A percentile compares a stretch with the other conserved stretches of the same genome.
Conservation (phyloP, 2,329 filamentous ascomycete genomes). For the Curvularia lunata region DNA sequence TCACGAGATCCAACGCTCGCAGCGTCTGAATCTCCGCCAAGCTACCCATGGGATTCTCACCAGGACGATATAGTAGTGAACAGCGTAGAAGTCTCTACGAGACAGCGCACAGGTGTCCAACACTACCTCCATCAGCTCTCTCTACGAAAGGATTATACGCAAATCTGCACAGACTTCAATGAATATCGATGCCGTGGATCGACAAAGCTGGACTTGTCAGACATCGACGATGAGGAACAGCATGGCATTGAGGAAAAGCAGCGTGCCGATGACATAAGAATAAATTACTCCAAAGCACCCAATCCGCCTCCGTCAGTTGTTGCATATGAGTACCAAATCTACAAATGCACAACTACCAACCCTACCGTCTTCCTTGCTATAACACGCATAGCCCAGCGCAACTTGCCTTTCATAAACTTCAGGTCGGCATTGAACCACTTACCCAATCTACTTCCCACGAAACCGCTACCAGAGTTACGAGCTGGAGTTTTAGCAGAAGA, state of each 20-base stretch:
- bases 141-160: background rate
- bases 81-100: constrained; percentile 15
- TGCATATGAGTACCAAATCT: constrained; percentile 19
- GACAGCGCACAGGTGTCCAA: background rate
- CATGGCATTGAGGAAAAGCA: background rate
- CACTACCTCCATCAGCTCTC: constrained; percentile 18
- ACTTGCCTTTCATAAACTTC: constrained; percentile 28
- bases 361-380: constrained; percentile 31
- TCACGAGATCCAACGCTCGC: background rate
- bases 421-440: constrained; percentile 26
- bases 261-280: background rate
- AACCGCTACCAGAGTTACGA: constrained; percentile 11
- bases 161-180: constrained; percentile 1
- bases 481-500: constrained; percentile 6
- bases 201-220: background rate
- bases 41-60: constrained; percentile 19
- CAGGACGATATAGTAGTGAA: constrained; percentile 28
- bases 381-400: constrained; percentile 26
- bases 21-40: background rate
- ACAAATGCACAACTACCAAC: constrained; percentile 24
- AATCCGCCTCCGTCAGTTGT: background rate
- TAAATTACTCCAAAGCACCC: constrained; percentile 7
- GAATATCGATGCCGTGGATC: background rate
- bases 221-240: background rate
- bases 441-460: constrained; percentile 20